Evolutionary conservation across 208 protist species (phyloP), one percentile per base, ranked within the genome.

Genomic region (Trypanosoma rangeli): DNA sequence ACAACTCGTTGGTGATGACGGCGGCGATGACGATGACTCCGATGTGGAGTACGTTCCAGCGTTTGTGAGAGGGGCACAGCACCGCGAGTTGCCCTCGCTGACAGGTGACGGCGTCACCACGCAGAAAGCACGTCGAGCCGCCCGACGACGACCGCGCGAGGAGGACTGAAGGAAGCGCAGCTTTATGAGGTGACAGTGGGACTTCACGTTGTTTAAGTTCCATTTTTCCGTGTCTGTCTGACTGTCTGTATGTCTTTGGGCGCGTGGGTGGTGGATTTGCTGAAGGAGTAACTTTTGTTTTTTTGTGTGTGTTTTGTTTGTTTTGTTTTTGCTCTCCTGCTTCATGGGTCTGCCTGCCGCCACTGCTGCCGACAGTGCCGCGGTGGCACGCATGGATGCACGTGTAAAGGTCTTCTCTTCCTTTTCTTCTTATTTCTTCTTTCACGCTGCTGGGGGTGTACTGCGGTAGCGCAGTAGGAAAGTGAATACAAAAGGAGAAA

Each of bases 1-100:
- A 24, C 62, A 55, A 16, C 55, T 46, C n/a, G 62, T 42, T 7
- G 59, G 44, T 28, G 69, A 60, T 1, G 46, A 29, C 20, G 7
- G 31, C 22, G 54, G 46, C 10, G 77, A 88, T 29, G 78, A 86
- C 5, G 78, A 79, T 29, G 80, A 86, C 18, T 55, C 50, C 31
- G 71, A 76, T 16, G 71, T 66, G 64, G 71, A 76, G 26, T 94
- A 94, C 74, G 61, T 73, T 7, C 89, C 89, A 0, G 65, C 75
- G 15, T 90, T 82, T 68, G 68, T 92, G 35, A 50, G 54, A 16
- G 89, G 86, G 12, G 89, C 84, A 20, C 78, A 76, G 48, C 80
- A 66, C 22, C 80, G 82, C 13, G 77, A 76, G 65, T 68, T 94
- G 66, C 89, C 89, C 5, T 69, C 64, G 16, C 58, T 71, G 9